These are phyloP conservation scores for Pseudocercospora fuligena DNA, from an alignment of 2,329 filamentous ascomycete species.

Conservation along the genomic window DNA sequence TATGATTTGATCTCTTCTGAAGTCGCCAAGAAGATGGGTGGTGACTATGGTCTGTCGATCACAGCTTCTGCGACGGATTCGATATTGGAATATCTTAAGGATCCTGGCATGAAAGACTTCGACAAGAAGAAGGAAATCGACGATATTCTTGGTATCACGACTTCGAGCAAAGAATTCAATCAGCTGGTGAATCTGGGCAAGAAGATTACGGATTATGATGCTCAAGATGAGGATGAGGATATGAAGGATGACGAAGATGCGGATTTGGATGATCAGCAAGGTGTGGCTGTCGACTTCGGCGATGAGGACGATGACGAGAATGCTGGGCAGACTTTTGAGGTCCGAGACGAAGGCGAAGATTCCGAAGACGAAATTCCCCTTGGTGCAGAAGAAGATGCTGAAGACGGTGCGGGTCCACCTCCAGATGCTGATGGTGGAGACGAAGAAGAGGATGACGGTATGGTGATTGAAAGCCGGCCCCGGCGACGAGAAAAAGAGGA, in stretches of 20 bases:
- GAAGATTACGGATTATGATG: slow-evolving; percentile 98
- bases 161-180: slow-evolving; percentile 92
- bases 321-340: slow-evolving; percentile 78
- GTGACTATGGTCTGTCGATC: slow-evolving; percentile 89
- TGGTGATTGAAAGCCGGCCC: slow-evolving; percentile 77
- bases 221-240: slow-evolving; percentile 91
- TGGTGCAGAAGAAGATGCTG: slow-evolving; percentile 41
- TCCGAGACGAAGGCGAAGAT: slow-evolving; percentile 78
- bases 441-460: slow-evolving; percentile 76
- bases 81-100: slow-evolving; percentile 87
- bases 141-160: slow-evolving; percentile 81
- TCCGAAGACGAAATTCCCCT: slow-evolving; percentile 70
- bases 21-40: slow-evolving; percentile 84
- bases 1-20: slow-evolving; percentile 94
- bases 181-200: slow-evolving; percentile 95
- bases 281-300: slow-evolving; percentile 96
- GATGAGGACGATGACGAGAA: slow-evolving; percentile 83
- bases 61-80: slow-evolving; percentile 93
- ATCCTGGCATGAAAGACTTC: slow-evolving; percentile 93
- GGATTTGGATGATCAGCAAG: slow-evolving; percentile 88
- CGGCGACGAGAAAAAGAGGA: slow-evolving; percentile 54
- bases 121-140: slow-evolving; percentile 99
- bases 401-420: slow-evolving; percentile 52
- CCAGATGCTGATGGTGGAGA: slow-evolving; percentile 54
- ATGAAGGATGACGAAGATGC: slow-evolving; percentile 72